These are phyloP conservation scores for Pseudotsuga menziesii DNA, from an alignment of 75 land plant species.

Conservation along the genomic window DNA sequence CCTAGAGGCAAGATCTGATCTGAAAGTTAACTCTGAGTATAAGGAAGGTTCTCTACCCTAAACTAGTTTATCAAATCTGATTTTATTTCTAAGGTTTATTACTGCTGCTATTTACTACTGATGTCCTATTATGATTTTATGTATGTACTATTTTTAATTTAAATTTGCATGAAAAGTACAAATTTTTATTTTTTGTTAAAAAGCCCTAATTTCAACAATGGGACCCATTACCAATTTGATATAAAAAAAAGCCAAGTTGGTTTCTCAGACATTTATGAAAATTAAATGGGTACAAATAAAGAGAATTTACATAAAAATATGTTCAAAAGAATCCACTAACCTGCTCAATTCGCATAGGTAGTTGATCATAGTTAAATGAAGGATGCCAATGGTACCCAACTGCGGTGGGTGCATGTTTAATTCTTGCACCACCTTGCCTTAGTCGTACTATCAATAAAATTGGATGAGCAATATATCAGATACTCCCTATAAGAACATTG, in stretches of 20 bases:
- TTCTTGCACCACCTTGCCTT: constrained; percentile 22
- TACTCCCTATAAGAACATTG: neutral
- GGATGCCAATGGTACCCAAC: constrained; percentile 38
- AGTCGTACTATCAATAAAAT: constrained; percentile 22
- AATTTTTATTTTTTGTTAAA: too few species aligned
- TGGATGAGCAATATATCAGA: neutral
- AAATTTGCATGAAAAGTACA: too few species aligned
- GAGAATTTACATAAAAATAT: neutral
- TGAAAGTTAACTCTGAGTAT: too few species aligned
- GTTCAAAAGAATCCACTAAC: neutral
- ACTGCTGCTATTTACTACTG: too few species aligned
- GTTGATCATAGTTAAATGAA: constrained; percentile 19
- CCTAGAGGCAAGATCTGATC: too few species aligned
- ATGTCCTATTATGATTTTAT: too few species aligned
- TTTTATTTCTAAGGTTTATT: too few species aligned
- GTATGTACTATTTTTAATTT: too few species aligned
- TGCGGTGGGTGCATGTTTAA: constrained; percentile 19
- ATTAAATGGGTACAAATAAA: neutral
- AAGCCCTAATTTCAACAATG: too few species aligned
- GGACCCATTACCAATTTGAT: neutral
- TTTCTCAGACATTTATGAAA: neutral
- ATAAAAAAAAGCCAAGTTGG: neutral
- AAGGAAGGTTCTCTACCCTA: too few species aligned
- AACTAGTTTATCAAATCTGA: too few species aligned
- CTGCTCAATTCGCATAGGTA: constrained; percentile 30